Evolutionary conservation across 2,329 filamentous ascomycete species (phyloP).

Genomic region (Periconia macrospinosa): DNA sequence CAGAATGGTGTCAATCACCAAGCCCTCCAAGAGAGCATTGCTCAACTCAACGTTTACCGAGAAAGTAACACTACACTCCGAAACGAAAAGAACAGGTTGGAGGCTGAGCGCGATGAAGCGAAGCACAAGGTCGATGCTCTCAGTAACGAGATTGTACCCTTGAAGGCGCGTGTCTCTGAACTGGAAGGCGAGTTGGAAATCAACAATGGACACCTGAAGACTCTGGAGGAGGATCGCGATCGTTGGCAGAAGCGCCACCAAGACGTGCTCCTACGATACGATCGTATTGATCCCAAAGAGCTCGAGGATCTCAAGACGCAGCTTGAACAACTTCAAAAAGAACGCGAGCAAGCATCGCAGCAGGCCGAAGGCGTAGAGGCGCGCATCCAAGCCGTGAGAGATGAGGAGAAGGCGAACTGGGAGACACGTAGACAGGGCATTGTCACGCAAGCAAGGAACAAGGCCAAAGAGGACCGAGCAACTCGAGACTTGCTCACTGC

Average conservation of each 20-base stretch:
- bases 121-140: constrained; percentile 74
- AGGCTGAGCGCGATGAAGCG: constrained; percentile 75
- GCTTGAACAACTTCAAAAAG: constrained; percentile 58
- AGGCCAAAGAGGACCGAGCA: constrained; percentile 65
- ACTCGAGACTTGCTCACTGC: constrained; percentile 55
- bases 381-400: constrained; percentile 43
- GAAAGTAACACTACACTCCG: constrained; percentile 92
- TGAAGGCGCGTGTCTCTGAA: constrained; percentile 78
- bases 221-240: constrained; percentile 89
- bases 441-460: constrained; percentile 56
- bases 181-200: constrained; percentile 79
- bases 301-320: constrained; percentile 85
- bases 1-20: constrained; percentile 78
- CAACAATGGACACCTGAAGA: constrained; percentile 83
- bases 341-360: constrained; percentile 57
- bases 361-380: constrained; percentile 53
- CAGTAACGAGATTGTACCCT: constrained; percentile 73
- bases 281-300: constrained; percentile 90
- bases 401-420: constrained; percentile 15
- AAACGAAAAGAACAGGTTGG: constrained; percentile 79
- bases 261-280: constrained; percentile 93
- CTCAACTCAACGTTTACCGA: constrained; percentile 92
- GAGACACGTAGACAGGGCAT: constrained; percentile 34
- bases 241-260: constrained; percentile 95
- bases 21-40: constrained; percentile 90